Base-by-base conservation (phyloP, 148 eudicot genomes). In the Tetragonia tetragonoides region DNA sequence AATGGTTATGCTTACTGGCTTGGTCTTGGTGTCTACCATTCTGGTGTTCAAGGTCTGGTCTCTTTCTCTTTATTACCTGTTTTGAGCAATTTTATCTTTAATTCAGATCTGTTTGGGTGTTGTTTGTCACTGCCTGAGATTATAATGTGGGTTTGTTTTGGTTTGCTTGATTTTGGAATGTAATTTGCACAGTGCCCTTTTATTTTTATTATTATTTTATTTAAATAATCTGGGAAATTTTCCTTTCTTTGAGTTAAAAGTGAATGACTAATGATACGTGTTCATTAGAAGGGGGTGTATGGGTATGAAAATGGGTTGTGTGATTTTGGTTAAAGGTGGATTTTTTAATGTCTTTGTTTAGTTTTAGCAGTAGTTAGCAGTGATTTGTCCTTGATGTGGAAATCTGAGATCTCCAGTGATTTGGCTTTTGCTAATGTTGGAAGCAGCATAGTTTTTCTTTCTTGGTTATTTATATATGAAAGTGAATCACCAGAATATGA, bases 1-100 rank as follows among this genome's bases (percentile, higher is more conserved):
- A 93, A 93, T 82, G 97, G 93, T 46, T 92, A 92, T 66, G 93
- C 97, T 70, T 92, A 92, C 70, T 92, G 97, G 97, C 74, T 93
- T 73, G 97, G 97, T 69, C 97, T 93, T 74, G 97, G 97, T 38
- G 90, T 93, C 53, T 93, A 93, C 38, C 97, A 93, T 75, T 93
- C 97, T 76, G 97, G 97, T 65, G 88, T 93, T 59, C 95, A 93
- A 93, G 97, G 97, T 92, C 62, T 10, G 18, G 18, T 14, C 7
- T 38, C 62, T 21, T 21, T 59, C 39, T 59, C 51, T 73, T 17
- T n/a, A 7, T 53, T 37, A 61, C 49, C 60, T 21, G 54, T 44
- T 64, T 72, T 67, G 12, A 15, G 8, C 12, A 7, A 12, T 51
- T 16, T 70, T 70, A 6, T 47, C 6, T 63, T 49, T 53, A 47